phyloP scores from a whole-genome alignment of 225 moss, liverwort and hornwort species.

The Thuidium tamariscinum region DNA sequence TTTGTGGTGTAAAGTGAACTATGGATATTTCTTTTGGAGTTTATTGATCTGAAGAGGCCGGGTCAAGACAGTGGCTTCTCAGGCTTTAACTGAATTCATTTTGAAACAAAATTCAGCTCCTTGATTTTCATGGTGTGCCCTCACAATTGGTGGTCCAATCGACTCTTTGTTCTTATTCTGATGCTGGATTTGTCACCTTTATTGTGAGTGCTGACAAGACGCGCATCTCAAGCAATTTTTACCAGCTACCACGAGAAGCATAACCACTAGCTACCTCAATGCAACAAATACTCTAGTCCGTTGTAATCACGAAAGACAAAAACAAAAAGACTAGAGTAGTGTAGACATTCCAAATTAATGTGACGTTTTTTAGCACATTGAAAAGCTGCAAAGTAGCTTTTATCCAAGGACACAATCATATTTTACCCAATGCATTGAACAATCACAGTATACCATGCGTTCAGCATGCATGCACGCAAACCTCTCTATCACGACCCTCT shows the following conservation, averaged over 20 bases:
- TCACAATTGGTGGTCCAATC: neutral
- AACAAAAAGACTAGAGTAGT: no score
- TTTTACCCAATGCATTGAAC: neutral
- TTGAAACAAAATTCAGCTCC: neutral
- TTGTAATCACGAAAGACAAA: neutral
- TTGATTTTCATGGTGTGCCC: neutral
- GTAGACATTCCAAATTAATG: neutral
- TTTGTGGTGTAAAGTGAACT: neutral
- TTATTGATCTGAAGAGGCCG: neutral
- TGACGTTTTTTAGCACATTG: neutral
- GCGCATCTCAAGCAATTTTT: neutral
- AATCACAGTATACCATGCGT: neutral
- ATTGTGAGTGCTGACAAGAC: neutral
- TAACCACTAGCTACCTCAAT: neutral
- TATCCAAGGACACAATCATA: neutral
- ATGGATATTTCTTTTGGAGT: neutral
- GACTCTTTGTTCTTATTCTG: neutral
- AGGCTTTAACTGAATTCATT: no score
- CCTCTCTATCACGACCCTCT: neutral
- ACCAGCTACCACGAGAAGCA: neutral
- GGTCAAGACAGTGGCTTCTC: neutral
- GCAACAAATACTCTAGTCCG: neutral
- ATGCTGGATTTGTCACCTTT: neutral
- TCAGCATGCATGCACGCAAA: neutral
- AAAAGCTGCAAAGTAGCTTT: neutral